Evolutionary conservation across 129 eudicot species (phyloP).

Genomic region (Arctium lappa): DNA sequence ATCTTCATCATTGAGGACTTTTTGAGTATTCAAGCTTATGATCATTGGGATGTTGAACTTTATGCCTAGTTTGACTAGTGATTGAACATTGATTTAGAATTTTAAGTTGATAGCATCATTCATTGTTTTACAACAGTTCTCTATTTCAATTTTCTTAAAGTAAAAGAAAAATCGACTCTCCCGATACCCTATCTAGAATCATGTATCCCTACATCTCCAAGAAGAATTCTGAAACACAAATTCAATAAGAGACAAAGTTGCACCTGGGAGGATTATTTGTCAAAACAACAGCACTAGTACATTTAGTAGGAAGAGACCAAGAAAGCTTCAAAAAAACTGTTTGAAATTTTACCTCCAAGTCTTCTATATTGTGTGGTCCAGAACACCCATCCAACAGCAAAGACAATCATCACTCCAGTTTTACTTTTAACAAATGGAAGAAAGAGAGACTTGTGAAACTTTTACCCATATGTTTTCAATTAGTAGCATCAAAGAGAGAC

Average conservation of each 20-base stretch:
- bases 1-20: background rate
- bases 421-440: too few species aligned
- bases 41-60: background rate
- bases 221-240: background rate
- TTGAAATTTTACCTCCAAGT: background rate
- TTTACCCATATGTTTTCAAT: too few species aligned
- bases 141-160: background rate
- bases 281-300: background rate
- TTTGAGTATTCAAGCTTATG: background rate
- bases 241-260: background rate
- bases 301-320: background rate
- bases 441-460: too few species aligned
- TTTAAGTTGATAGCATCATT: background rate
- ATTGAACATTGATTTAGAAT: background rate
- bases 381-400: too few species aligned
- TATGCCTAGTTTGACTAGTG: background rate
- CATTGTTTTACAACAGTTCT: background rate
- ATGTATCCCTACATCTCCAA: background rate
- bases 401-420: too few species aligned
- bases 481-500: too few species aligned
- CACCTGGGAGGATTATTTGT: background rate
- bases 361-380: too few species aligned
- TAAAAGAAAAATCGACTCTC: background rate
- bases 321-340: background rate
- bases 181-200: background rate